Conservation (phyloP, 306 rosid genomes). For the Dicorynia guianensis region DNA sequence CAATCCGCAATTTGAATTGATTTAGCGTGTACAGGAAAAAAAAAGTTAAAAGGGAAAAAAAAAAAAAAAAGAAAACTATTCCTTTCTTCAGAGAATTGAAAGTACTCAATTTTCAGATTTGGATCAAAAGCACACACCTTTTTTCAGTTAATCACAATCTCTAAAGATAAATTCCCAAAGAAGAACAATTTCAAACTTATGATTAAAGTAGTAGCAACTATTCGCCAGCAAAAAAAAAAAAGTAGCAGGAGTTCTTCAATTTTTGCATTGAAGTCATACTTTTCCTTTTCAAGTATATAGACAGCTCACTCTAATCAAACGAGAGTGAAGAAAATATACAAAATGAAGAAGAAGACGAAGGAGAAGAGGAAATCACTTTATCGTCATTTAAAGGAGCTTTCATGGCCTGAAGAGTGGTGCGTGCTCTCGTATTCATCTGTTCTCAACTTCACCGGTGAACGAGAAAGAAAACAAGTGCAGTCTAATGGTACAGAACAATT, state of each 20-base stretch:
- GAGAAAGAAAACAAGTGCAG: slow-evolving; percentile 46
- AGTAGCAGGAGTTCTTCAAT: background rate
- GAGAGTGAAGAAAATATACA: background rate
- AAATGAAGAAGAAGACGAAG: slow-evolving; percentile 18
- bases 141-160: slow-evolving; percentile 38
- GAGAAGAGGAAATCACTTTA: slow-evolving; percentile 59
- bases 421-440: slow-evolving; percentile 76
- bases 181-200: slow-evolving; percentile 37
- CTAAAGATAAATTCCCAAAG: slow-evolving; percentile 40
- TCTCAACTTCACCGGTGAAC: slow-evolving; percentile 50
- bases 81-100: slow-evolving; percentile 60
- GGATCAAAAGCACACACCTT: slow-evolving; percentile 57
- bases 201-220: background rate
- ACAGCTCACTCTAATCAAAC: slow-evolving; percentile 30
- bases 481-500: slow-evolving; percentile 42
- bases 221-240: no score
- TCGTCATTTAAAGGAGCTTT: slow-evolving; percentile 66
- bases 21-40: slow-evolving; percentile 18
- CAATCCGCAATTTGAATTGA: slow-evolving; percentile 28
- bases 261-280: slow-evolving; percentile 39
- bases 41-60: slow-evolving; percentile 21
- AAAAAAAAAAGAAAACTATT: slow-evolving; percentile 42
- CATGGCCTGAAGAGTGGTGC: slow-evolving; percentile 65
- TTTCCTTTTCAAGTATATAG: slow-evolving; percentile 39
- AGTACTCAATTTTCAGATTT: slow-evolving; percentile 60